phyloP scores from a whole-genome alignment of 805 yeast species.

The Lipomyces yamadae region DNA sequence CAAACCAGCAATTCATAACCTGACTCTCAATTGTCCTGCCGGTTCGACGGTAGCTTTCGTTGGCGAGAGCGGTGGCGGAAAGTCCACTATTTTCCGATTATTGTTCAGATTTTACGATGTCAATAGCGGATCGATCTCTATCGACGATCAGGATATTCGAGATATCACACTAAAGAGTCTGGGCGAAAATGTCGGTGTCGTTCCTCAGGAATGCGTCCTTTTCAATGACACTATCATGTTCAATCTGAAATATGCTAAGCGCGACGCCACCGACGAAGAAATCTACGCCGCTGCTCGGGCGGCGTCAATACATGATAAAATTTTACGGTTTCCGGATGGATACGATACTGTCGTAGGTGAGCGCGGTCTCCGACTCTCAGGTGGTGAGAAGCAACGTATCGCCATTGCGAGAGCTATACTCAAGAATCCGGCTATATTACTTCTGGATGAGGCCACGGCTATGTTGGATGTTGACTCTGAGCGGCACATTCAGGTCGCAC shows the following conservation, averaged over 20 bases:
- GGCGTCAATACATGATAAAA: conserved; percentile 54
- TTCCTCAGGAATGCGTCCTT: conserved; percentile 87
- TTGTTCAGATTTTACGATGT: conserved; percentile 86
- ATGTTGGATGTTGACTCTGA: conserved; percentile 68
- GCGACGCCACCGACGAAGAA: conserved; percentile 61
- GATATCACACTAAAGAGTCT: conserved; percentile 71
- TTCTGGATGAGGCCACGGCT: conserved; percentile 68
- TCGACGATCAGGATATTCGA: conserved; percentile 68
- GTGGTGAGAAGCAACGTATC: conserved; percentile 67
- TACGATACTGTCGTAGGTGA: conserved; percentile 65
- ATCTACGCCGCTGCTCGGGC: conserved; percentile 66
- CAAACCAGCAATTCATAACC: conserved; percentile 61
- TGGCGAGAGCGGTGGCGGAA: conserved; percentile 96
- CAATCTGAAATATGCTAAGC: conserved; percentile 75
- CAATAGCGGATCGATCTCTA: conserved; percentile 59
- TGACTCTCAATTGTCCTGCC: conserved; percentile 64
- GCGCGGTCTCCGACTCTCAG: conserved; percentile 61
- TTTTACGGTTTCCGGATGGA: conserved; percentile 53
- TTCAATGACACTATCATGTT: conserved; percentile 85
- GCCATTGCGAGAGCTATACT: conserved; percentile 64
- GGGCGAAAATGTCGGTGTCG: conserved; percentile 78
- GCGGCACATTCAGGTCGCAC: conserved; percentile 58
- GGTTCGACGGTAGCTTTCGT: conserved; percentile 93
- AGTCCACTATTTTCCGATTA: conserved; percentile 81
- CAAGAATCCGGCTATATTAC: conserved; percentile 57